Evolutionary conservation across 169 alveolate species (phyloP).

Genomic region (Cytauxzoon felis): DNA sequence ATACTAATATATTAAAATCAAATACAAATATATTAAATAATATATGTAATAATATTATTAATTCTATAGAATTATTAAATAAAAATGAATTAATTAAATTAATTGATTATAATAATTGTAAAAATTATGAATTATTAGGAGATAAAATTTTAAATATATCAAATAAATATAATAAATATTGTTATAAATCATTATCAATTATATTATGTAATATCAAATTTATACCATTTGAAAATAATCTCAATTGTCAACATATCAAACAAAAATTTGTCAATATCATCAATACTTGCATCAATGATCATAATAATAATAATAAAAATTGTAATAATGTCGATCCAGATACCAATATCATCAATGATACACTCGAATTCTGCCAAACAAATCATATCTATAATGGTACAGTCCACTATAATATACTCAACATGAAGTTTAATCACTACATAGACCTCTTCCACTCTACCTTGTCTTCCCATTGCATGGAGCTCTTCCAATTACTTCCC

Average conservation of each 20-base stretch:
- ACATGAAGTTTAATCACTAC: no score
- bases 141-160: constrained; percentile 38
- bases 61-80: constrained; percentile 23
- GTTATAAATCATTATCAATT: constrained; percentile 42
- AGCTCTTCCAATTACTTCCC: no score
- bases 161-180: constrained; percentile 19
- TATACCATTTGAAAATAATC: constrained; percentile 20
- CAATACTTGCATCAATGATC: constrained; percentile 14
- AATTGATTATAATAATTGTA: constrained; percentile 33
- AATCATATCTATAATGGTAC: no score
- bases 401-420: no score
- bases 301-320: constrained; percentile 10
- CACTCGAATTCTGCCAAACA: constrained; percentile 54
- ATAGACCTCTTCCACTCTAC: no score
- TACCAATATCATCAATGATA: constrained; percentile 38
- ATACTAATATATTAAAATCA: constrained; percentile 40
- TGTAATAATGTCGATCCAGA: constrained; percentile 48
- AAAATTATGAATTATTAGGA: constrained; percentile 44
- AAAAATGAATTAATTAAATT: constrained; percentile 22
- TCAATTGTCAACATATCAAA: constrained; percentile 59
- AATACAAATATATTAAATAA: constrained; percentile 29
- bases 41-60: constrained; percentile 41
- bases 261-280: constrained; percentile 41
- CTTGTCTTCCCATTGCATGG: no score
- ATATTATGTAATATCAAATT: constrained; percentile 39